These are phyloP conservation scores for Odontarrhena argentea DNA, from an alignment of 345 rosid species.

Conservation along the genomic window DNA sequence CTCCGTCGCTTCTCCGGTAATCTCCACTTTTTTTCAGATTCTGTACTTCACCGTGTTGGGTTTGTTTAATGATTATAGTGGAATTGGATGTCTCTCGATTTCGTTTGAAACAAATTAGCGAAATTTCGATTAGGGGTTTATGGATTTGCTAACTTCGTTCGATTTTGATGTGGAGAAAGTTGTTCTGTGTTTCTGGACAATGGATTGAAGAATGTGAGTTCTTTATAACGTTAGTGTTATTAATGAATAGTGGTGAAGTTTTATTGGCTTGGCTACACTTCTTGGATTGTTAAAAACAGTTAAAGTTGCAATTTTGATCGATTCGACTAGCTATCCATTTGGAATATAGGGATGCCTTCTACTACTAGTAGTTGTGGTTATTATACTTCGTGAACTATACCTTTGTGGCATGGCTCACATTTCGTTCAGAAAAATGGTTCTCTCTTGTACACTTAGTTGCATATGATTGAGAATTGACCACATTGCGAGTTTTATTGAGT, in stretches of 20 bases:
- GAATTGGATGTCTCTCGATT: too few species aligned
- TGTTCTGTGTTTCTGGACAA: neutral
- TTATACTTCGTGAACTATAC: neutral
- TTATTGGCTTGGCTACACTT: too few species aligned
- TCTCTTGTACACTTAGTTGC: neutral
- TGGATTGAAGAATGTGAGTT: slow-evolving; percentile 1
- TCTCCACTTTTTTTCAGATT: slow-evolving; percentile 5
- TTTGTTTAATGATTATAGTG: too few species aligned
- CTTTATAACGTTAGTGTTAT: neutral
- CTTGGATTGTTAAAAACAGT: too few species aligned
- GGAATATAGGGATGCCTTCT: neutral
- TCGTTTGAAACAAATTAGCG: too few species aligned
- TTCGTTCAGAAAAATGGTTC: neutral
- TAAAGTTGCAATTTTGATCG: neutral
- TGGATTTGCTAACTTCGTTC: neutral
- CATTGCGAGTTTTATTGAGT: slow-evolving; percentile 5
- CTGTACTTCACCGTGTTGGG: neutral
- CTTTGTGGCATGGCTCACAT: neutral
- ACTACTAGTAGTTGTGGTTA: neutral
- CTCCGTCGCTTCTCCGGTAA: slow-evolving; percentile 49
- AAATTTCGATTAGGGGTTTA: neutral
- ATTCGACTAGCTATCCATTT: slow-evolving; percentile 2
- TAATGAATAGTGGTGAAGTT: neutral
- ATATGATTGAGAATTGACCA: neutral
- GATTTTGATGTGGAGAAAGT: neutral